phyloP scores from a whole-genome alignment of 495 filamentous ascomycete genomes.

The Cenococcum geophilum region DNA sequence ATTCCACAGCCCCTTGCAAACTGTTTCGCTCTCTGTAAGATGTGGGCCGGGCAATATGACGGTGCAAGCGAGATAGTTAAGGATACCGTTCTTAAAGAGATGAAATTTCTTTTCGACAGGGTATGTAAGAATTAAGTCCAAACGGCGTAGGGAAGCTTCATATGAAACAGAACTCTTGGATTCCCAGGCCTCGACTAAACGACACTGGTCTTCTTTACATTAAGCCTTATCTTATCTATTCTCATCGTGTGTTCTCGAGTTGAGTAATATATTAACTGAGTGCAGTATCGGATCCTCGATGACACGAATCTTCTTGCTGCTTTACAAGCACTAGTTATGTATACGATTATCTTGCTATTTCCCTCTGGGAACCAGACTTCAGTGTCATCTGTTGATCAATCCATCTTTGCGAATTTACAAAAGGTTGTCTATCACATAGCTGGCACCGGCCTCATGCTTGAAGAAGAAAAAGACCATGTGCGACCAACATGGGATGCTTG shows the following conservation, averaged over 20 bases:
- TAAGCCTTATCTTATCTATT: no score
- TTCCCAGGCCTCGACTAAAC: no score
- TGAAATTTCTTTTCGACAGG: conserved; percentile 30
- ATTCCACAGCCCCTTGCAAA: conserved; percentile 33
- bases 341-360: conserved; percentile 40
- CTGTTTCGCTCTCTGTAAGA: conserved; percentile 39
- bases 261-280: background rate
- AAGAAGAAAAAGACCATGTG: conserved; percentile 35
- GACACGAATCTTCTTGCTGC: conserved; percentile 36
- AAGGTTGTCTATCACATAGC: conserved; percentile 34
- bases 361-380: conserved; percentile 28
- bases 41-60: conserved; percentile 39
- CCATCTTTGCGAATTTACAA: conserved; percentile 34
- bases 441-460: conserved; percentile 36
- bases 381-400: conserved; percentile 15
- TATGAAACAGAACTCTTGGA: no score
- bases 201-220: no score
- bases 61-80: conserved; percentile 36
- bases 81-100: conserved; percentile 33
- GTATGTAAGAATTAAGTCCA: no score
- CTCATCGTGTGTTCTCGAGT: no score
- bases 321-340: conserved; percentile 40
- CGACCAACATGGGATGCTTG: conserved; percentile 38
- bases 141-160: no score
- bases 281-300: conserved; percentile 32